Percentiles rank a stretch among this genome's conserved stretches.
Conservation (phyloP, 805 yeast genomes). For the Schwanniomyces sp. region DNA sequence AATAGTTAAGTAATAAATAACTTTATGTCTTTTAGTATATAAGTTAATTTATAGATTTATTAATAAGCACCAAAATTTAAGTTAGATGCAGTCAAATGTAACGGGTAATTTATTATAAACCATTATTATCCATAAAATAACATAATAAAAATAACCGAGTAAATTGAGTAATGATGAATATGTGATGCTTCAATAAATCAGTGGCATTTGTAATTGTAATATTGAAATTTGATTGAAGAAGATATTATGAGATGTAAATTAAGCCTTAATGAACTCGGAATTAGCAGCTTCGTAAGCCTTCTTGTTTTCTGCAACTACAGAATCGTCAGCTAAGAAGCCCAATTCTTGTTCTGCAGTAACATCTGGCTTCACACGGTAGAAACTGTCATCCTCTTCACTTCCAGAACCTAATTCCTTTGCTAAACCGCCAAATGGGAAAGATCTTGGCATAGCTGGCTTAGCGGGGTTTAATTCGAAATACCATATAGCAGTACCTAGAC, state of each 20-base stretch:
- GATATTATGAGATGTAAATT: constrained; percentile 2
- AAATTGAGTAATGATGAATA: neutral
- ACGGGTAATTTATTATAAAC: neutral
- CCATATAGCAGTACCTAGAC: constrained; percentile 44
- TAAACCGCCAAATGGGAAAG: constrained; percentile 73
- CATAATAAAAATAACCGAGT: neutral
- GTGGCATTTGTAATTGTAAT: neutral
- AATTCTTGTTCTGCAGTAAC: constrained; percentile 35
- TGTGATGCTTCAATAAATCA: neutral
- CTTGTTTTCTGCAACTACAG: constrained; percentile 23
- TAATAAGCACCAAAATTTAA: neutral
- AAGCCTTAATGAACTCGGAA: constrained; percentile 36
- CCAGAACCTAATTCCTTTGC: constrained; percentile 73
- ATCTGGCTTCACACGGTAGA: constrained; percentile 44
- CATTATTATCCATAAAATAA: neutral
- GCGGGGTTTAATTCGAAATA: constrained; percentile 57
- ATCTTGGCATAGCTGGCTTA: constrained; percentile 73
- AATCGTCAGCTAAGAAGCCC: constrained; percentile 35
- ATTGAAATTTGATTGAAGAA: neutral
- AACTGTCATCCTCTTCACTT: constrained; percentile 42
- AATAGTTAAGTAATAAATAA: neutral
- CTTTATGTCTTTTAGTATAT: neutral
- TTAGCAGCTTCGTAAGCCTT: constrained; percentile 34
- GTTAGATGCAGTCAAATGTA: neutral
- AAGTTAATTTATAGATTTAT: neutral